Percentiles rank a stretch among this genome's conserved stretches.
Evolutionary conservation across 257 asterid genomes (phyloP).

Genomic region (Rhazya stricta): DNA sequence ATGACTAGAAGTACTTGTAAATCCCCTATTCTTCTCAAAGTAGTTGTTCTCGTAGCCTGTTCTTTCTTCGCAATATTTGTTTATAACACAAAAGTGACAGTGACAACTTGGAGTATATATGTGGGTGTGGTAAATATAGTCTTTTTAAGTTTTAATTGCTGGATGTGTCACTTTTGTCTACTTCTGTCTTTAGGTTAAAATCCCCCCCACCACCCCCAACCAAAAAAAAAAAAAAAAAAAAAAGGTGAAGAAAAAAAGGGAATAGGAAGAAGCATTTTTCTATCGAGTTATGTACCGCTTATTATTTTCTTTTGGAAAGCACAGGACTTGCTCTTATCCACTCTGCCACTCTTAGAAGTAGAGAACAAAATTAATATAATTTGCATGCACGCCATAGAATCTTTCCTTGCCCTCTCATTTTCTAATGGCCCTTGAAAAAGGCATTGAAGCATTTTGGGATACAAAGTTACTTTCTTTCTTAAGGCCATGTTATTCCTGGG

Average conservation of each 20-base stretch:
- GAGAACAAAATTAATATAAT: neutral
- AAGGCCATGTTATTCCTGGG: neutral
- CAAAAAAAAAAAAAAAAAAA: too few relatives aligned
- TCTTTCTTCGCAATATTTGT: too few relatives aligned
- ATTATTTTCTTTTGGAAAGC: neutral
- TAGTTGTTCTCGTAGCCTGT: too few relatives aligned
- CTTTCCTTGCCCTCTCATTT: constrained; percentile 2
- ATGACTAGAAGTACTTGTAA: constrained; percentile 7
- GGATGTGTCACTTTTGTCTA: too few relatives aligned
- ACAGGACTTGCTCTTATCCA: neutral
- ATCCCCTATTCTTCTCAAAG: constrained; percentile 1
- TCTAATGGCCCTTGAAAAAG: constrained; percentile 4
- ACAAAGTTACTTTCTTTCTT: constrained; percentile 6
- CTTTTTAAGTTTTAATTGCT: too few relatives aligned
- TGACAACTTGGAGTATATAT: neutral
- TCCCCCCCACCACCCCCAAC: too few relatives aligned
- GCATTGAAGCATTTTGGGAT: neutral
- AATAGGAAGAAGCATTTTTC: neutral
- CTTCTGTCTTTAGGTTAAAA: neutral
- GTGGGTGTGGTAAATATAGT: too few relatives aligned
- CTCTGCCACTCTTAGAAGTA: too few relatives aligned
- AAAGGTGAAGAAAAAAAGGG: too few relatives aligned
- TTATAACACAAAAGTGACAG: neutral
- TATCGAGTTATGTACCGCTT: neutral
- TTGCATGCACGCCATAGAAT: neutral